phyloP scores from a whole-genome alignment of 306 rosid species.

The peach (Prunus persica) region Prunus_persica_NCBIv2 NC_034009.1:4824001-4824500 shows the following conservation, averaged over 20 bases:
- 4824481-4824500: too few relatives aligned
- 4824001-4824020: slow-evolving; percentile 40
- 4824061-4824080: background rate
- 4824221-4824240: background rate
- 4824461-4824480: too few relatives aligned
- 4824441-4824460: too few relatives aligned
- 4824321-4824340: background rate
- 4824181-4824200: slow-evolving; percentile 61
- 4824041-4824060: background rate
- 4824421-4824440: too few relatives aligned
- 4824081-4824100: background rate
- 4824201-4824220: slow-evolving; percentile 26
- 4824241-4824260: background rate
- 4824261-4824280: background rate
- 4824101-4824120: background rate
- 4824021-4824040: background rate
- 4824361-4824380: too few relatives aligned
- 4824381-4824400: too few relatives aligned
- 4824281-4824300: background rate
- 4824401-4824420: too few relatives aligned
- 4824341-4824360: too few relatives aligned
- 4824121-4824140: slow-evolving; percentile 55
- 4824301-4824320: background rate
- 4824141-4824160: slow-evolving; percentile 82
- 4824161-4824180: slow-evolving; percentile 89